Evolutionary conservation across 805 yeast species (phyloP).

Genomic region (Cyberlindnera nakhonratchasimensis): DNA sequence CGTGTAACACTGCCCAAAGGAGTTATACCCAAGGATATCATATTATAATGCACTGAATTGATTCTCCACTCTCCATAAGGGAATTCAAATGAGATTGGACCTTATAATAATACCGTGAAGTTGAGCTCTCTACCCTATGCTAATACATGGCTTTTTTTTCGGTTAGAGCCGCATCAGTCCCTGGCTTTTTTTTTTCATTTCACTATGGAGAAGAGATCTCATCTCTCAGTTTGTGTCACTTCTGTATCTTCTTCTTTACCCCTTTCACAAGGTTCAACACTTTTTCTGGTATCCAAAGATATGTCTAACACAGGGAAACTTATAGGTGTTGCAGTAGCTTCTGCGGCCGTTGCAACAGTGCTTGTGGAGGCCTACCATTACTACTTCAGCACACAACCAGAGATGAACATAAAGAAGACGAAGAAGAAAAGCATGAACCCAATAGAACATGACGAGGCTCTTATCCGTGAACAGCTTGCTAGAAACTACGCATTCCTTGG

Average conservation of each 20-base stretch:
- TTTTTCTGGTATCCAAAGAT: not conserved
- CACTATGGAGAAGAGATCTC: not conserved
- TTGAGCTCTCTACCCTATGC: too few relatives aligned
- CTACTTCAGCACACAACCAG: conserved; percentile 10
- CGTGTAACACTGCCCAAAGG: not conserved
- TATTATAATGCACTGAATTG: too few relatives aligned
- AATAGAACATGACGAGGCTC: conserved; percentile 51
- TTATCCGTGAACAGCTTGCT: conserved; percentile 88
- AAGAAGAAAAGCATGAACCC: conserved; percentile 3
- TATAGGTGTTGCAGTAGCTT: conserved; percentile 30
- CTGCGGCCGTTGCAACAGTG: conserved; percentile 32
- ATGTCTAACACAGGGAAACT: conserved; percentile 23
- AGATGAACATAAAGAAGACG: conserved; percentile 5
- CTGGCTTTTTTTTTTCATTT: conserved; percentile 1
- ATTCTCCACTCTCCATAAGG: too few relatives aligned
- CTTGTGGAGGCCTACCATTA: conserved; percentile 29
- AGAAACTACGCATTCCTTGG: conserved; percentile 91
- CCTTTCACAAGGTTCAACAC: not conserved
- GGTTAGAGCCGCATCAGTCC: not conserved
- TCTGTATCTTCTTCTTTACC: not conserved
- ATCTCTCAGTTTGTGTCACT: not conserved
- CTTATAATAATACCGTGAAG: too few relatives aligned
- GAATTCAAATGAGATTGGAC: too few relatives aligned
- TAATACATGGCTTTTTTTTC: not conserved
- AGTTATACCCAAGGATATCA: not conserved